A percentile compares a stretch with the other conserved stretches of the same genome.
These are phyloP conservation scores for Pelargonium citronellum DNA, from an alignment of 441 rosid species.

Conservation along the genomic window DNA sequence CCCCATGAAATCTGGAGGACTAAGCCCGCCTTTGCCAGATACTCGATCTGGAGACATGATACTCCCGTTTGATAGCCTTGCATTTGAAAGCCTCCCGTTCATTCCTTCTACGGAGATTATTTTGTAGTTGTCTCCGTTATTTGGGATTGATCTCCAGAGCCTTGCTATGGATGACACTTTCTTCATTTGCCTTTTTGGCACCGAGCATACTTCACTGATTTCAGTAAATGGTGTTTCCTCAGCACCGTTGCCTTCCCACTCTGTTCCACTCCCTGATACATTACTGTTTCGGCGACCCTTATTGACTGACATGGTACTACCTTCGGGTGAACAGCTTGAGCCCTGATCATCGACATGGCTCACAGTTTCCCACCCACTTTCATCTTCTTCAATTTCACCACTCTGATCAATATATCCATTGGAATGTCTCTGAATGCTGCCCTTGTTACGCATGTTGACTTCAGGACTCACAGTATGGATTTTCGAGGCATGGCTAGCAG, in stretches of 20 bases:
- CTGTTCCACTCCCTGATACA: constrained; percentile 47
- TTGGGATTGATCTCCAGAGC: constrained; percentile 61
- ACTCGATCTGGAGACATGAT: constrained; percentile 3
- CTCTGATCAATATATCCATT: too few relatives aligned
- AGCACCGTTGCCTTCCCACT: constrained; percentile 44
- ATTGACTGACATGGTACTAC: constrained; percentile 58
- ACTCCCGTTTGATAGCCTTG: constrained; percentile 8
- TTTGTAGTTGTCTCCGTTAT: constrained; percentile 49
- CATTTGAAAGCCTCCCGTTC: constrained; percentile 42
- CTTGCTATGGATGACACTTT: constrained; percentile 69
- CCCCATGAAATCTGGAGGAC: constrained; percentile 52
- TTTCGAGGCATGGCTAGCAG: constrained; percentile 48
- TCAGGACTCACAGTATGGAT: constrained; percentile 47
- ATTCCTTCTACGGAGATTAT: constrained; percentile 53
- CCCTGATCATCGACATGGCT: constrained; percentile 68
- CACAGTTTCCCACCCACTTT: constrained; percentile 1
- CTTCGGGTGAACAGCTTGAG: constrained; percentile 72
- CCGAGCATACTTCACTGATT: constrained; percentile 56
- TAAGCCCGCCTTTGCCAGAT: constrained; percentile 38
- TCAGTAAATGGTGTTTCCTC: constrained; percentile 44
- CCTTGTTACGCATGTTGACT: constrained; percentile 15
- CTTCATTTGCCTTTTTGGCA: constrained; percentile 45
- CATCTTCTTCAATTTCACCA: not conserved
- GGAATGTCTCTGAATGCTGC: too few relatives aligned
- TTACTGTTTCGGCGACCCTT: constrained; percentile 43